Conservation (phyloP, 192 early-diverging fungal species). For the Haplosporangium gracile region DNA sequence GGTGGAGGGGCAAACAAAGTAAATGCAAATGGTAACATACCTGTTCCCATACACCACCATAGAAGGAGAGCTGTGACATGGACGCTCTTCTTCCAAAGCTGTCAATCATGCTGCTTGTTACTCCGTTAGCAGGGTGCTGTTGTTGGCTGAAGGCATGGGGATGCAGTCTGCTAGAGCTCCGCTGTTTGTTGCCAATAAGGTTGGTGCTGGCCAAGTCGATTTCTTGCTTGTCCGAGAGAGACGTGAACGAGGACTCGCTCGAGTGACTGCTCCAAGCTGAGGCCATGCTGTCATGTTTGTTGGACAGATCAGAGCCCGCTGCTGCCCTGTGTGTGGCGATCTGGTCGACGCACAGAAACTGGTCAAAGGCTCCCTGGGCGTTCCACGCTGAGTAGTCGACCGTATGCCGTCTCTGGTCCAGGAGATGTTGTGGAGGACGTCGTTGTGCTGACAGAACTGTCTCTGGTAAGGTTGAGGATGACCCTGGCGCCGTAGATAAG, state of each 20-base stretch:
- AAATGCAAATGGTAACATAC: conserved; percentile 8
- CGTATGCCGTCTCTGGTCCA: conserved; percentile 33
- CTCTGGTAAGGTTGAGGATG: neutral
- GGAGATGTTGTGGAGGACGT: neutral
- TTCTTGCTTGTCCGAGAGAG: neutral
- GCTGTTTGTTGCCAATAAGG: neutral
- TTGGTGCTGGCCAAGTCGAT: neutral
- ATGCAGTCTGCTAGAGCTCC: neutral
- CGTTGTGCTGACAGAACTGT: neutral
- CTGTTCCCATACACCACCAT: conserved; percentile 26
- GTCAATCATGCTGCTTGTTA: neutral
- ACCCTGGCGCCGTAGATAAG: neutral
- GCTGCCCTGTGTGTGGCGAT: neutral
- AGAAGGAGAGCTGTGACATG: conserved; percentile 27
- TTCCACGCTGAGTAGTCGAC: conserved; percentile 24
- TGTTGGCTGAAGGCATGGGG: neutral
- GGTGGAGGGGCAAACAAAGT: neutral
- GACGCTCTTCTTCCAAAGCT: conserved; percentile 31
- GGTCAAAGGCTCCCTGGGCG: neutral
- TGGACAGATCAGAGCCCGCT: neutral
- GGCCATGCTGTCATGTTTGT: neutral
- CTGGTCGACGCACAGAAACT: neutral
- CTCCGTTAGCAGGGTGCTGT: neutral
- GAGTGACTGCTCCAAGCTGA: neutral
- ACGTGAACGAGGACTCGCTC: neutral